phyloP scores from a whole-genome alignment of 2,329 filamentous ascomycete genomes.

The Tothia fuscella region DNA sequence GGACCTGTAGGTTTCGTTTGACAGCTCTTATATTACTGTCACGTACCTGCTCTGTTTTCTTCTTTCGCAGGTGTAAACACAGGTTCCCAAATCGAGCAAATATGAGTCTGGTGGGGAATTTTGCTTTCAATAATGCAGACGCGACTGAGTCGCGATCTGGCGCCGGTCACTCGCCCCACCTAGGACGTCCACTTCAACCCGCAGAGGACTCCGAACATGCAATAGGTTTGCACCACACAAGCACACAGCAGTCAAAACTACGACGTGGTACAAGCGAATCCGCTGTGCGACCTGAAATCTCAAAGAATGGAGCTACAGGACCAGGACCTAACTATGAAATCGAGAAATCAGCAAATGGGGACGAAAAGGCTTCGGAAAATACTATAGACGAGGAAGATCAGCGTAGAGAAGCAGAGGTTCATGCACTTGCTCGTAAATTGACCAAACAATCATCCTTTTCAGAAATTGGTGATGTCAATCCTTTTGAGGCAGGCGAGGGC shows the following conservation, averaged over 20 bases:
- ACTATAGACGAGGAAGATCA: conserved; percentile 13
- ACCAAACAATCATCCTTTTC: conserved; percentile 28
- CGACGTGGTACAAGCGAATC: background rate
- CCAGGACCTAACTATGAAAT: background rate
- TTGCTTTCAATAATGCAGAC: conserved; percentile 7
- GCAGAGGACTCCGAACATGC: conserved; percentile 3
- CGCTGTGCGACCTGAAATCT: background rate
- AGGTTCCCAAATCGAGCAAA: background rate
- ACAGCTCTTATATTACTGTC: too few relatives aligned
- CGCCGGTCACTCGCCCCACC: background rate
- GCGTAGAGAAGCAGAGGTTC: conserved; percentile 25
- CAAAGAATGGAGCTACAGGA: background rate
- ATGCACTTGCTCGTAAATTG: conserved; percentile 29
- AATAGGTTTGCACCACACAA: conserved; percentile 1
- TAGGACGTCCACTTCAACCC: background rate
- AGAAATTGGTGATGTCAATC: conserved; percentile 21
- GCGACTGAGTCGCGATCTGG: conserved; percentile 3
- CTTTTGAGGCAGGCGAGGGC: conserved; percentile 27
- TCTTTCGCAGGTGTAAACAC: too few relatives aligned
- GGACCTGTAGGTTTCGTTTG: too few relatives aligned
- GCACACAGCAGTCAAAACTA: background rate
- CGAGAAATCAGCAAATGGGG: background rate
- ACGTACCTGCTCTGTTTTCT: too few relatives aligned
- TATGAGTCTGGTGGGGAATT: conserved; percentile 7
- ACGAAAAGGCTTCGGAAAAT: conserved; percentile 1